A percentile compares a stretch with the other conserved stretches of the same genome.
phyloP scores from a whole-genome alignment of 495 filamentous ascomycete genomes.

The Margaritispora aquatica region DNA sequence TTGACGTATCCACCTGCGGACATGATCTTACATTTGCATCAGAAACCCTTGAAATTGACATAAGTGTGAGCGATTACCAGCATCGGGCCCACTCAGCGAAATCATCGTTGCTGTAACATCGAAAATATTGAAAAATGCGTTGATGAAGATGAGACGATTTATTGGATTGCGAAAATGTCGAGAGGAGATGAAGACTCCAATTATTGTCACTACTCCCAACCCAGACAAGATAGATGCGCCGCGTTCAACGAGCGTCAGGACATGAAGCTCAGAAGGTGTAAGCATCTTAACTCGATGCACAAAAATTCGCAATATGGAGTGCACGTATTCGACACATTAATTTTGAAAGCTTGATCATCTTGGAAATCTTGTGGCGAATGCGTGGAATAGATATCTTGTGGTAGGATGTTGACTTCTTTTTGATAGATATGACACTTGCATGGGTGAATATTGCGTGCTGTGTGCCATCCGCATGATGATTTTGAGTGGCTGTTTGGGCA shows the following conservation, averaged over 20 bases:
- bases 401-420: too few relatives aligned
- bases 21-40: conserved; percentile 37
- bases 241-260: conserved; percentile 32
- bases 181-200: conserved; percentile 32
- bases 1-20: neutral
- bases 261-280: conserved; percentile 26
- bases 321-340: too few relatives aligned
- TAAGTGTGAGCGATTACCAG: conserved; percentile 32
- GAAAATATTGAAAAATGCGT: conserved; percentile 39
- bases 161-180: conserved; percentile 40
- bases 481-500: too few relatives aligned
- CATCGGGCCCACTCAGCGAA: conserved; percentile 33
- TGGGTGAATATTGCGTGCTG: too few relatives aligned
- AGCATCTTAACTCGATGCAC: too few relatives aligned
- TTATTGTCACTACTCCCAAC: conserved; percentile 34
- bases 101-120: conserved; percentile 42
- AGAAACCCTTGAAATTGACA: conserved; percentile 44
- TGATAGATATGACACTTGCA: too few relatives aligned
- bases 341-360: too few relatives aligned
- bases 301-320: too few relatives aligned
- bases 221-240: conserved; percentile 33
- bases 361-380: too few relatives aligned
- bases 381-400: too few relatives aligned
- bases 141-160: conserved; percentile 42
- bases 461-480: too few relatives aligned